phyloP scores from a whole-genome alignment of 1,284 basidiomycete species.

The Ustilago curta region DNA sequence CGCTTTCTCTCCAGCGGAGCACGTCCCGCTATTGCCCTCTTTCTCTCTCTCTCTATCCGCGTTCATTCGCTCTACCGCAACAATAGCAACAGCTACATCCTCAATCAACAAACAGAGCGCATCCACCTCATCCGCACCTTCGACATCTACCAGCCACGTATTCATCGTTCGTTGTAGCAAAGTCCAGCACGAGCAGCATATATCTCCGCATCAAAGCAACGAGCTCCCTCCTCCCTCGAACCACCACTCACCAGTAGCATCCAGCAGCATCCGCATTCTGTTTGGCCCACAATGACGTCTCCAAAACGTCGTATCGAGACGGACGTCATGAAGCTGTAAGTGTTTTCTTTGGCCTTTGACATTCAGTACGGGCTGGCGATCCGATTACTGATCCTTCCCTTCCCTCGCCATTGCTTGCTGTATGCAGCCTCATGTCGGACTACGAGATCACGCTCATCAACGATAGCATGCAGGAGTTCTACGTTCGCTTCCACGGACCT shows the following conservation, averaged over 20 bases:
- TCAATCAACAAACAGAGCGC: background rate
- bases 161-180: background rate
- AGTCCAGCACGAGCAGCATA: no score
- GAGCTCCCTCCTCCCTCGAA: background rate
- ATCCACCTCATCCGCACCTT: background rate
- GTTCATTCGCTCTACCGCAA: no score
- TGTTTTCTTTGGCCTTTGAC: constrained; percentile 25
- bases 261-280: background rate
- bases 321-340: constrained; percentile 98
- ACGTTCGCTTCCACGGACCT: constrained; percentile 93
- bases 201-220: background rate
- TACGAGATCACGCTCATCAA: constrained; percentile 92
- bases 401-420: background rate
- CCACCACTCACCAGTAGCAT: background rate
- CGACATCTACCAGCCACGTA: no score
- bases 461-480: constrained; percentile 99
- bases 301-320: constrained; percentile 96
- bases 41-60: constrained; percentile 1
- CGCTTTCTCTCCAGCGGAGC: background rate
- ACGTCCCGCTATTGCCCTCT: no score
- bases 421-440: constrained; percentile 65
- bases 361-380: background rate
- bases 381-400: background rate
- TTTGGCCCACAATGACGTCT: constrained; percentile 71
- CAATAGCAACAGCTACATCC: background rate